These are phyloP conservation scores for Grosmannia clavigera DNA, from an alignment of 2,329 filamentous ascomycete genomes.

Conservation along the genomic window DNA sequence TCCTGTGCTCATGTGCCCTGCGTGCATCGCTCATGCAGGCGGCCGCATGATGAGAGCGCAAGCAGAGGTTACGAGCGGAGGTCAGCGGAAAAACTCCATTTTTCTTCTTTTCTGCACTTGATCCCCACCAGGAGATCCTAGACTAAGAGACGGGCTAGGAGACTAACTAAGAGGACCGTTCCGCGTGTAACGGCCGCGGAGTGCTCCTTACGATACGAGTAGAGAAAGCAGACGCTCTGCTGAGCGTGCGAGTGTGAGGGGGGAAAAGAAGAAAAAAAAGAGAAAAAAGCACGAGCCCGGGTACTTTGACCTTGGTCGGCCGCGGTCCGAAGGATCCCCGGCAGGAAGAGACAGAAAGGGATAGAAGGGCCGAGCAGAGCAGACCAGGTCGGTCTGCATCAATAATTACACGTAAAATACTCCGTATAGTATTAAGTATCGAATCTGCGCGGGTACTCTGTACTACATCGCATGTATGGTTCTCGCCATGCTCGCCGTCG, in stretches of 20 bases:
- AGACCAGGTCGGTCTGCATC: too few relatives aligned
- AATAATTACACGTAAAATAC: not conserved
- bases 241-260: not conserved
- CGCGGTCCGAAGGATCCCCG: too few relatives aligned
- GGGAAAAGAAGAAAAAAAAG: too few relatives aligned
- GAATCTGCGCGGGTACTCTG: too few relatives aligned
- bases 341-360: not conserved
- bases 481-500: not conserved
- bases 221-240: too few relatives aligned
- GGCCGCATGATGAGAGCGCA: not conserved
- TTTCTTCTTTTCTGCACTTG: not conserved
- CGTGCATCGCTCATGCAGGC: not conserved
- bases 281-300: too few relatives aligned
- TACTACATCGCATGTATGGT: too few relatives aligned
- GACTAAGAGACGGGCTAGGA: too few relatives aligned
- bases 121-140: not conserved
- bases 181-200: not conserved
- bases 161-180: not conserved
- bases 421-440: not conserved
- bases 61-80: not conserved
- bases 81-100: not conserved
- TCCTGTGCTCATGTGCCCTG: not conserved
- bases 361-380: not conserved
- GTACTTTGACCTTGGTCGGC: too few relatives aligned
- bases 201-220: not conserved